Percentiles rank a stretch among this genome's conserved stretches.
phyloP scores from a whole-genome alignment of 768 basidiomycete genomes.

The Rossbeevera mucosa region DNA sequence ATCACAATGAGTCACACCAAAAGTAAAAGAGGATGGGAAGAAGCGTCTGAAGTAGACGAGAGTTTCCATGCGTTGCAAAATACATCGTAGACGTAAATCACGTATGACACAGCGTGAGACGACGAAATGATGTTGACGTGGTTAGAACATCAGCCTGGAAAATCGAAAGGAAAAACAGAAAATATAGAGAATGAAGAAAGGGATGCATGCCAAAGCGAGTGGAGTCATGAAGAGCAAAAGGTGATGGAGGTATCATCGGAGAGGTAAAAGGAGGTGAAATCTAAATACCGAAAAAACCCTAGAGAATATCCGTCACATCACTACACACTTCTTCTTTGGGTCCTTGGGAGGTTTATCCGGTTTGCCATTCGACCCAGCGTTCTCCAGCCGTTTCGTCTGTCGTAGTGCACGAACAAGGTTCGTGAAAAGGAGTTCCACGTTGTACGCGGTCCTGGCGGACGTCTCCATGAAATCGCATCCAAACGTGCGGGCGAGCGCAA shows the following conservation, averaged over 20 bases:
- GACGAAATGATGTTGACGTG: slow-evolving; percentile 28
- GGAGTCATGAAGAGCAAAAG: slow-evolving; percentile 26
- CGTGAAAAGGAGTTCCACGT: slow-evolving; percentile 88
- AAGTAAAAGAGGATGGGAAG: neutral
- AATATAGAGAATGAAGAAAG: slow-evolving; percentile 17
- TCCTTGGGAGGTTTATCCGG: slow-evolving; percentile 40
- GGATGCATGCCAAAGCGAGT: slow-evolving; percentile 24
- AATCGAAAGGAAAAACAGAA: slow-evolving; percentile 18
- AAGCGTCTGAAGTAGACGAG: slow-evolving; percentile 14
- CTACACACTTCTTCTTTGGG: slow-evolving; percentile 60
- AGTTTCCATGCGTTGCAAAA: slow-evolving; percentile 36
- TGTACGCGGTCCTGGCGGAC: slow-evolving; percentile 90
- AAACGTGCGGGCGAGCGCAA: slow-evolving; percentile 71
- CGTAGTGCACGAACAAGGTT: slow-evolving; percentile 81
- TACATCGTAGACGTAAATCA: slow-evolving; percentile 38
- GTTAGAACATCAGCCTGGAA: slow-evolving; percentile 34
- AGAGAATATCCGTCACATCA: slow-evolving; percentile 68
- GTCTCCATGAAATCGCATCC: slow-evolving; percentile 96
- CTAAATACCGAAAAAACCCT: slow-evolving; percentile 59
- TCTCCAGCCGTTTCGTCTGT: slow-evolving; percentile 53
- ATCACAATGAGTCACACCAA: slow-evolving; percentile 6
- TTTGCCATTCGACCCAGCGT: slow-evolving; percentile 37
- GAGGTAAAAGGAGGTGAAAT: slow-evolving; percentile 63
- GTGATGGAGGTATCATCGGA: slow-evolving; percentile 75
- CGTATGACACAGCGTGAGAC: slow-evolving; percentile 38